Evolutionary conservation across 2,329 filamentous ascomycete species (phyloP).

Genomic region (Arthrocladium fulminans): DNA sequence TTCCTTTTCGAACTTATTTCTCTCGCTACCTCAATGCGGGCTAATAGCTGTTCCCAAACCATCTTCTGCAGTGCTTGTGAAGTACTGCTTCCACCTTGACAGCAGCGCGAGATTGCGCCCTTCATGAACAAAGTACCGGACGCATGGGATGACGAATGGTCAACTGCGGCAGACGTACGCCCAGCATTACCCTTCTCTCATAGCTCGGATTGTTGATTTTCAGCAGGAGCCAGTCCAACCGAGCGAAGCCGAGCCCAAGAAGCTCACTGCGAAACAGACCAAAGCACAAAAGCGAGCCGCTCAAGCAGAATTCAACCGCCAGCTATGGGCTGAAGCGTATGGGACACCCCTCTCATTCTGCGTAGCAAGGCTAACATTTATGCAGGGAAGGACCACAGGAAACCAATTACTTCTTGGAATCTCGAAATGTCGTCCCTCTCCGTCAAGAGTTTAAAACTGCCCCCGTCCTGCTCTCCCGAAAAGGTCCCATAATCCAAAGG

Average conservation of each 20-base stretch:
- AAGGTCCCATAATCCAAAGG: slow-evolving; percentile 31
- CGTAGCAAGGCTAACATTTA: background rate
- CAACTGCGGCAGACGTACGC: slow-evolving; percentile 61
- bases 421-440: slow-evolving; percentile 50
- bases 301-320: slow-evolving; percentile 74
- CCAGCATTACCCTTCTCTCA: slow-evolving; percentile 1
- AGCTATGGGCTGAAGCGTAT: slow-evolving; percentile 84
- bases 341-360: slow-evolving; percentile 24
- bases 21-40: background rate
- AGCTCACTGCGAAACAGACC: slow-evolving; percentile 47
- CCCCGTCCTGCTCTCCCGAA: slow-evolving; percentile 76
- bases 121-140: slow-evolving; percentile 42
- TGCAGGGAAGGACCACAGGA: slow-evolving; percentile 59
- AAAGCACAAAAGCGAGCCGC: slow-evolving; percentile 69
- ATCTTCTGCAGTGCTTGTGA: background rate
- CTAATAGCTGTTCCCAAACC: background rate
- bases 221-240: background rate
- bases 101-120: slow-evolving; percentile 6
- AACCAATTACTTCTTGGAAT: slow-evolving; percentile 66
- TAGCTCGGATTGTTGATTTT: slow-evolving; percentile 1
- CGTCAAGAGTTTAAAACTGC: slow-evolving; percentile 68
- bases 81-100: slow-evolving; percentile 3
- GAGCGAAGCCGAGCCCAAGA: slow-evolving; percentile 33
- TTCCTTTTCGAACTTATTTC: background rate
- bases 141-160: slow-evolving; percentile 93